These are phyloP conservation scores for Sporothrix pseudoabietina DNA, from an alignment of 2,329 filamentous ascomycete species.

Conservation along the genomic window DNA sequence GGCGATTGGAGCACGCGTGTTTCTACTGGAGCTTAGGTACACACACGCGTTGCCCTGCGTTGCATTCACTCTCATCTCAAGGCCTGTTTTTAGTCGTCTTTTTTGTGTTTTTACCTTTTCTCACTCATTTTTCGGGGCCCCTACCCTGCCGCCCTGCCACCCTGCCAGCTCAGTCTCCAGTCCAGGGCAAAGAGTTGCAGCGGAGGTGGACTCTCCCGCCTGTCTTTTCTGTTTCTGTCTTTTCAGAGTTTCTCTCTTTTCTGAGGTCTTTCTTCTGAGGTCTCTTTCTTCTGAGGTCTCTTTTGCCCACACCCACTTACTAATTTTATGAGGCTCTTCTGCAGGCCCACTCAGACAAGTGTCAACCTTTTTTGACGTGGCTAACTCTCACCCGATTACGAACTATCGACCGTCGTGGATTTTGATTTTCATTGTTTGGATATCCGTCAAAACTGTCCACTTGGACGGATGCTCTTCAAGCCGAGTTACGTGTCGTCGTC, in stretches of 20 bases:
- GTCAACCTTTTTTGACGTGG: neutral
- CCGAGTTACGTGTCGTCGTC: neutral
- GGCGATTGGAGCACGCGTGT: neutral
- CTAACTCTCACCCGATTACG: neutral
- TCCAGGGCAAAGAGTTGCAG: neutral
- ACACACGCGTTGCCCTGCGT: neutral
- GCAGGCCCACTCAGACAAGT: neutral
- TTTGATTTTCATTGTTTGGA: neutral
- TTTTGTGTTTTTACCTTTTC: neutral
- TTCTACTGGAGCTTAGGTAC: neutral
- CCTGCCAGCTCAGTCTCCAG: neutral
- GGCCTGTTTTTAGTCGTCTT: neutral
- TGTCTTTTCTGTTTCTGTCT: neutral
- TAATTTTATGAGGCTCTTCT: conserved; percentile 18
- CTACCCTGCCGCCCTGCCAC: neutral
- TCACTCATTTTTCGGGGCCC: neutral
- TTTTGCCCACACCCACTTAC: neutral
- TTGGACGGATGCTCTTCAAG: neutral
- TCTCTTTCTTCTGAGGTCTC: neutral
- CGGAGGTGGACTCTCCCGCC: neutral
- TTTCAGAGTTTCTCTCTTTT: neutral
- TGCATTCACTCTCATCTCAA: neutral
- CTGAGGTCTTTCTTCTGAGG: neutral
- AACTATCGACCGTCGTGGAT: neutral
- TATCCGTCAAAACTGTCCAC: neutral